phyloP scores from a whole-genome alignment of 805 yeast genomes.

The Brettanomyces bruxellensis region DNA sequence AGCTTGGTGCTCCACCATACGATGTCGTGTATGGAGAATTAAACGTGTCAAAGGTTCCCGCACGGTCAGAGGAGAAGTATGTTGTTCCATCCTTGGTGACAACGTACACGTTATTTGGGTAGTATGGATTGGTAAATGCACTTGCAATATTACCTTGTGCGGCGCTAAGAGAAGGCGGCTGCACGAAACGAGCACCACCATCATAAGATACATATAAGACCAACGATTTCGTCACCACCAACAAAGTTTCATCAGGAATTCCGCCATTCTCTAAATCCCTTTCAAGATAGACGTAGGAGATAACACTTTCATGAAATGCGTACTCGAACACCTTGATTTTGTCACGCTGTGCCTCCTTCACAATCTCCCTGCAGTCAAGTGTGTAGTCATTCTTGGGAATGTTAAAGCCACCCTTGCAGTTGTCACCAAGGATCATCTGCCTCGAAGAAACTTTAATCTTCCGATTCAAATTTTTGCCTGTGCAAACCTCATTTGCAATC shows the following conservation, averaged over 20 bases:
- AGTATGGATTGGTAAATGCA: slow-evolving; percentile 54
- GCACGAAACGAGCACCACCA: slow-evolving; percentile 47
- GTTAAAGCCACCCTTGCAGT: slow-evolving; percentile 19
- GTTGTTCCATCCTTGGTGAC: slow-evolving; percentile 41
- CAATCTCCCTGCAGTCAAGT: slow-evolving; percentile 29
- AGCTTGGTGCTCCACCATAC: slow-evolving; percentile 28
- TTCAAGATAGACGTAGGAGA: slow-evolving; percentile 53
- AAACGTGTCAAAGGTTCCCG: slow-evolving; percentile 38
- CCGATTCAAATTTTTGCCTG: slow-evolving; percentile 7
- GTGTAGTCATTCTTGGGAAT: slow-evolving; percentile 16
- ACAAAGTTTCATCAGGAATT: slow-evolving; percentile 51
- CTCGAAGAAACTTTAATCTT: slow-evolving; percentile 16
- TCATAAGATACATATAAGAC: slow-evolving; percentile 60
- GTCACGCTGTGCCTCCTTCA: slow-evolving; percentile 7
- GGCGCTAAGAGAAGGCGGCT: slow-evolving; percentile 21
- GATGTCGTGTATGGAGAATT: slow-evolving; percentile 34
- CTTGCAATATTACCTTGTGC: slow-evolving; percentile 35
- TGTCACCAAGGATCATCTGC: slow-evolving; percentile 18
- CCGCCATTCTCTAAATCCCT: slow-evolving; percentile 30
- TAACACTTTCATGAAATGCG: slow-evolving; percentile 43
- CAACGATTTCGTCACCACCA: slow-evolving; percentile 46
- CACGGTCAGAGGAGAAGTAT: slow-evolving; percentile 62
- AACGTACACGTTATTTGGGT: slow-evolving; percentile 47
- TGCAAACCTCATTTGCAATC: slow-evolving; percentile 15
- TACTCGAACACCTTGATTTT: slow-evolving; percentile 30